Evolutionary conservation across 129 eudicot genomes (phyloP), one percentile per base, ranked within the genome.

Genomic region (Arctium minus): DNA sequence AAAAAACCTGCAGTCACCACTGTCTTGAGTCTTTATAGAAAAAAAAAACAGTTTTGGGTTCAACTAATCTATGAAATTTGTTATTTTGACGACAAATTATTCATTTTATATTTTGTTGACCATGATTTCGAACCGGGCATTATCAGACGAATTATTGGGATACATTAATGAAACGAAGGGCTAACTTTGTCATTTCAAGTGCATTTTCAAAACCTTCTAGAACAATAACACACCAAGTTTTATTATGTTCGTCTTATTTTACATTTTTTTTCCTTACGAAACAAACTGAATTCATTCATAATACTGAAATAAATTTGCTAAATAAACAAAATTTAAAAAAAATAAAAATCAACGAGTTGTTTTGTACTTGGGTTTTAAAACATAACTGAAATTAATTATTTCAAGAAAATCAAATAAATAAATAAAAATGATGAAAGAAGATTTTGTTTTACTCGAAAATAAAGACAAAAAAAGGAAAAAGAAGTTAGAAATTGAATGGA

Each of bases 401-500:
- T 11, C 56, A 46, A 1, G 56, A 46, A 46, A 46, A 46, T 10
- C 56, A 46, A 46, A 46, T 46, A 46, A 33, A 33, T 33, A 2
- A 46, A 46, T 15, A 15, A 56, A 56, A 3, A 56, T 56, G 18
- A 56, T 56, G 0, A 15, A 56, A 15, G 17, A 56, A 15, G 5
- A 56, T 56, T 44, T 46, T 75, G 68, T 27, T 46, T 75, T 75
- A 44, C 68, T 75, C 37, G 65, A 6, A 46, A 22, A 15, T 18
- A 75, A 42, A 8, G 64, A 74, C 64, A 53, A 76, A 76, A 27
- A 46, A 56, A 53, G 13, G 42, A 8, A 53, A 42, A 76, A 32
- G 2, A 44, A 75, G 79, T 75, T 76, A 13, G 68, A 72, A 80
- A 70, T 3, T 18, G 50, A 80, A 80, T 13, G 37, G 68, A 50